Conservation (phyloP, 176 grass and related monocot species). For the Leersia perrieri region DNA sequence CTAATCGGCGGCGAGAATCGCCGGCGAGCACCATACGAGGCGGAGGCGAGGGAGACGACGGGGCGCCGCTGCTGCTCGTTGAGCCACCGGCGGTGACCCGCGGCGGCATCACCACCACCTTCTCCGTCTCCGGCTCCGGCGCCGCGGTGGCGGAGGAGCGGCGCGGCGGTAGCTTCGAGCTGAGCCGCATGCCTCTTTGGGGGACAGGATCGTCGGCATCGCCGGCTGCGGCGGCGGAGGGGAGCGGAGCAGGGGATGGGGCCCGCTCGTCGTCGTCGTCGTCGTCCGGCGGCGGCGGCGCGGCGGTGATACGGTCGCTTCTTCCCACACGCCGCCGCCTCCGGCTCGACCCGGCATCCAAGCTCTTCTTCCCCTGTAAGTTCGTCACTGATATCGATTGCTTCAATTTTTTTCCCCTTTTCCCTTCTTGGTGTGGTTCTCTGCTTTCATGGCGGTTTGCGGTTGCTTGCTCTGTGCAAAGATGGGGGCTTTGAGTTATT, state of each 20-base stretch:
- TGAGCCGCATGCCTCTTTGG: constrained; percentile 50
- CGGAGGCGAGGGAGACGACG: background rate
- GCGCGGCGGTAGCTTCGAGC: background rate
- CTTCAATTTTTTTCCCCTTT: background rate
- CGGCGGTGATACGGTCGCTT: constrained; percentile 64
- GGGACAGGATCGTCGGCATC: constrained; percentile 26
- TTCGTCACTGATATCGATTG: no score
- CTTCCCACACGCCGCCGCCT: constrained; percentile 81
- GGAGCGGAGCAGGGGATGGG: background rate
- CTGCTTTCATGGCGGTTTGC: constrained; percentile 1
- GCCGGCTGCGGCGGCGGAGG: constrained; percentile 16
- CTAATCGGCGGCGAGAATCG: no score
- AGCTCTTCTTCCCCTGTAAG: constrained; percentile 96
- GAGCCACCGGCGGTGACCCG: constrained; percentile 3
- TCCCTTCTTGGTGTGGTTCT: background rate
- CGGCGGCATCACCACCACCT: background rate
- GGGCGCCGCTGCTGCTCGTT: constrained; percentile 1
- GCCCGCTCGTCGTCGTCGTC: constrained; percentile 18
- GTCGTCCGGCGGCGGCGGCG: constrained; percentile 13
- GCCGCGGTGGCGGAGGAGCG: background rate
- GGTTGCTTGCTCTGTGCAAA: background rate
- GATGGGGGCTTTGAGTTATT: background rate
- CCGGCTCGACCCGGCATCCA: constrained; percentile 75
- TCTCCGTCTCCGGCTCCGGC: background rate
- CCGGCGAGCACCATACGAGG: background rate